Evolutionary conservation across 2,329 filamentous ascomycete genomes (phyloP).

Genomic region (Claviceps spartinae): DNA sequence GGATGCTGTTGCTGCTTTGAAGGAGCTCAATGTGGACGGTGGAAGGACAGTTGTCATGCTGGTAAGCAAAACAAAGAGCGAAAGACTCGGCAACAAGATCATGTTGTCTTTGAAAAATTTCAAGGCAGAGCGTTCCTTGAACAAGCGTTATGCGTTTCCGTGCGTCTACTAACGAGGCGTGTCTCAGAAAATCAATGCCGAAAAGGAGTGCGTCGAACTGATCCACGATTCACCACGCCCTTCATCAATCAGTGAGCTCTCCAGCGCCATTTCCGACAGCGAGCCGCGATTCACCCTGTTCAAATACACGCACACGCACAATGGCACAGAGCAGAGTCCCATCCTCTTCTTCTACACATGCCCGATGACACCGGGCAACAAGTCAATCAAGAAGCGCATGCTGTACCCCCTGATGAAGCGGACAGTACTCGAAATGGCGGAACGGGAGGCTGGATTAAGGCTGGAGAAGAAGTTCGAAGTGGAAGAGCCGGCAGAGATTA

Average conservation of each 20-base stretch:
- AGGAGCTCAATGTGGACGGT: constrained; percentile 38
- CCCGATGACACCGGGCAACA: constrained; percentile 49
- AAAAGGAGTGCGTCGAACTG: constrained; percentile 56
- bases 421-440: constrained; percentile 52
- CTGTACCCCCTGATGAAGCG: constrained; percentile 62
- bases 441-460: constrained; percentile 48
- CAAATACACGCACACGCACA: constrained; percentile 46
- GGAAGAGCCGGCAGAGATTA: constrained; percentile 56
- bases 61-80: constrained; percentile 28
- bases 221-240: constrained; percentile 38
- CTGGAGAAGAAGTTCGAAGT: constrained; percentile 60
- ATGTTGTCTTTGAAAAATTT: too few relatives aligned
- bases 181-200: constrained; percentile 54
- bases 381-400: constrained; percentile 72
- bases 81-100: neutral
- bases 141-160: too few relatives aligned
- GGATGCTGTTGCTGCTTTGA: constrained; percentile 51
- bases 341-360: constrained; percentile 77
- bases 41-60: constrained; percentile 48
- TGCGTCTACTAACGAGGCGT: neutral
- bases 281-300: constrained; percentile 73
- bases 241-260: constrained; percentile 44
- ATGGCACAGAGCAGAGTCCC: constrained; percentile 38
- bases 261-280: constrained; percentile 44
- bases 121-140: too few relatives aligned